These are phyloP conservation scores for Agroathelia rolfsii DNA, from an alignment of 1,284 basidiomycete genomes.

Conservation along the genomic window DNA sequence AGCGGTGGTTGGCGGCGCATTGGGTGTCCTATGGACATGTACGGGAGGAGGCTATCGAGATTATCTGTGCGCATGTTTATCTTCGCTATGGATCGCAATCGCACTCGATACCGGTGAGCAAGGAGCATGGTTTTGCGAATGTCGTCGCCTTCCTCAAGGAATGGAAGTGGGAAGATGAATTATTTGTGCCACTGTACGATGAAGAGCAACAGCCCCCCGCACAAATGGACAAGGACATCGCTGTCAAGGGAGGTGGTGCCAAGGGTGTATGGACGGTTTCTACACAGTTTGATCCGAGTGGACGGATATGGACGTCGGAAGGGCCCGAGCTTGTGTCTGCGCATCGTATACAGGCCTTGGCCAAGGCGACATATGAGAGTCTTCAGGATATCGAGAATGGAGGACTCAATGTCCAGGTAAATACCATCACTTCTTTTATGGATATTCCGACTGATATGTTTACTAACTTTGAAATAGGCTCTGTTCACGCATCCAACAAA, in stretches of 20 bases:
- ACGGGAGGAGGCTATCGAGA: slow-evolving; percentile 72
- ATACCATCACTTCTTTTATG: slow-evolving; percentile 8
- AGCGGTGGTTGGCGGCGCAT: slow-evolving; percentile 89
- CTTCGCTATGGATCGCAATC: slow-evolving; percentile 37
- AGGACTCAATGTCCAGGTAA: slow-evolving; percentile 42
- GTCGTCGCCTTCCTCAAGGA: slow-evolving; percentile 69
- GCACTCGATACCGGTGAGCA: slow-evolving; percentile 45
- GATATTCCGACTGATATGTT: slow-evolving; percentile 1
- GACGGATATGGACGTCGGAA: slow-evolving; percentile 64
- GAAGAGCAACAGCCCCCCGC: slow-evolving; percentile 1
- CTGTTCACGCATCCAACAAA: slow-evolving; percentile 78
- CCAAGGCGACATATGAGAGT: slow-evolving; percentile 56
- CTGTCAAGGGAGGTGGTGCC: slow-evolving; percentile 18
- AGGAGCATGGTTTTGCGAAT: slow-evolving; percentile 75
- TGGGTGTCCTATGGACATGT: slow-evolving; percentile 72
- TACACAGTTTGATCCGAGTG: slow-evolving; percentile 73
- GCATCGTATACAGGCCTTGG: slow-evolving; percentile 58
- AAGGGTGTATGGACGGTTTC: slow-evolving; percentile 69
- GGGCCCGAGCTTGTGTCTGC: slow-evolving; percentile 65
- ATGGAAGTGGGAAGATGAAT: slow-evolving; percentile 76
- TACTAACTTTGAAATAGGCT: slow-evolving; percentile 31
- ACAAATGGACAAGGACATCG: slow-evolving; percentile 1
- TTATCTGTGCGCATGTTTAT: slow-evolving; percentile 70
- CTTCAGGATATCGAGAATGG: slow-evolving; percentile 38
- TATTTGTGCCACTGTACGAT: slow-evolving; percentile 53